Base-by-base conservation (phyloP, 129 eudicot species). In the Erigeron canadensis region DNA sequence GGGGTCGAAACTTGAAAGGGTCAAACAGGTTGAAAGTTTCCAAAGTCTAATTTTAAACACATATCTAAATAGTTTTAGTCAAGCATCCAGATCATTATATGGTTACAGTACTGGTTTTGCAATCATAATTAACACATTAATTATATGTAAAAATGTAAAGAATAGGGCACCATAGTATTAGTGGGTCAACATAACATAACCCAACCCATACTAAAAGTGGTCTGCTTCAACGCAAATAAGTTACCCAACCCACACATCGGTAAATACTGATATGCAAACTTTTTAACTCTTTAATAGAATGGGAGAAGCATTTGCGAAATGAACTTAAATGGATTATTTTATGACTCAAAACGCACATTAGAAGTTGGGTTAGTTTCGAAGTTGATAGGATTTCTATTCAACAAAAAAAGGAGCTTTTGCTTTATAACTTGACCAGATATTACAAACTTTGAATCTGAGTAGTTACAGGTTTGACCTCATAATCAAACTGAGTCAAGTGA, bases 401-500 rank as follows among this genome's bases (percentile, higher is more conserved):
- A 53, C 18, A 16, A 7, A 53, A 53, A 22, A n/a, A 53, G 58
- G 23, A 53, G 1, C 8, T 17, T n/a, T 53, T 53, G 16, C 10
- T 4, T 53, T n/a, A 22, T 17, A 1, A 53, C 18, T 51, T 15
- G 23, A 22, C 16, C 8, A 53, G 3, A 16, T 13, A 2, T 45
- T 68, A 13, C 23, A 13, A 47, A 56, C 21, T 19, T 22, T 22
- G 45, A 43, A 42, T 58, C 42, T 48, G 61, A 72, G 2, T 44
- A 65, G 39, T 53, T 34, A 40, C 34, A 69, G 44, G 8, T 64
- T 51, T 71, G 68, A 54, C 77, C 68, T 17, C 10, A 63, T 63
- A 44, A 61, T 71, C 67, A 71, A 64, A 71, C 53, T 15, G 22
- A 17, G 42, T 13, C 64, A 70, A 54, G 64, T 38, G 16, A 68